Percentiles rank a stretch among this genome's conserved stretches.
phyloP scores from a whole-genome alignment of 495 filamentous ascomycete genomes.

The Evansstolkia leycettana region DNA sequence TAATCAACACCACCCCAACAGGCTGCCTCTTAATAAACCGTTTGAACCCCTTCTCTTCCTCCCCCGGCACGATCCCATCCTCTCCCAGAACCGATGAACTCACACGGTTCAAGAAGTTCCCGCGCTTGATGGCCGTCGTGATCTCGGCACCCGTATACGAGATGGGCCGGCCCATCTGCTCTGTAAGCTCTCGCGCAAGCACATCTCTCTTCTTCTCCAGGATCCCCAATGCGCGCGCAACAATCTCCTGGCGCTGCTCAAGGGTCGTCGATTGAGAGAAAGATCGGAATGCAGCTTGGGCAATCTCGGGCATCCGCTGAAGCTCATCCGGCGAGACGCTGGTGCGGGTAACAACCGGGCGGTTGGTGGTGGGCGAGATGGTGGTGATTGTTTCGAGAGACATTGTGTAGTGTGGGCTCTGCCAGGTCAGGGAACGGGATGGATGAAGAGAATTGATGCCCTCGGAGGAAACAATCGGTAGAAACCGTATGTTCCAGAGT shows the following conservation, averaged over 20 bases:
- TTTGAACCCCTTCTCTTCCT: conserved; percentile 75
- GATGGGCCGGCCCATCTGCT: conserved; percentile 92
- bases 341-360: conserved; percentile 61
- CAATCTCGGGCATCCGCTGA: conserved; percentile 46
- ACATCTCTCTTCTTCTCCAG: conserved; percentile 61
- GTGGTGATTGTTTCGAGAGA: conserved; percentile 72
- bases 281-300: conserved; percentile 57
- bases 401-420: no score
- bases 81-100: conserved; percentile 50
- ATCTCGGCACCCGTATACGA: conserved; percentile 73
- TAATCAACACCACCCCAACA: conserved; percentile 69
- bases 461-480: no score
- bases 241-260: conserved; percentile 57
- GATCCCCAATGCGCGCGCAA: conserved; percentile 59
- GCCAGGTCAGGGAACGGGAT: no score
- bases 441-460: no score
- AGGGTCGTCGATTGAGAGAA: conserved; percentile 55
- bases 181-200: conserved; percentile 70
- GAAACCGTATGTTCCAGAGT: no score
- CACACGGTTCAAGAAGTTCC: conserved; percentile 70
- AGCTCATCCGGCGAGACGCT: conserved; percentile 57
- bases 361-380: conserved; percentile 77
- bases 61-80: conserved; percentile 48
- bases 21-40: conserved; percentile 78
- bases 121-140: conserved; percentile 65